phyloP scores from a whole-genome alignment of 495 filamentous ascomycete genomes.

The Trichoderma erinaceum region DNA sequence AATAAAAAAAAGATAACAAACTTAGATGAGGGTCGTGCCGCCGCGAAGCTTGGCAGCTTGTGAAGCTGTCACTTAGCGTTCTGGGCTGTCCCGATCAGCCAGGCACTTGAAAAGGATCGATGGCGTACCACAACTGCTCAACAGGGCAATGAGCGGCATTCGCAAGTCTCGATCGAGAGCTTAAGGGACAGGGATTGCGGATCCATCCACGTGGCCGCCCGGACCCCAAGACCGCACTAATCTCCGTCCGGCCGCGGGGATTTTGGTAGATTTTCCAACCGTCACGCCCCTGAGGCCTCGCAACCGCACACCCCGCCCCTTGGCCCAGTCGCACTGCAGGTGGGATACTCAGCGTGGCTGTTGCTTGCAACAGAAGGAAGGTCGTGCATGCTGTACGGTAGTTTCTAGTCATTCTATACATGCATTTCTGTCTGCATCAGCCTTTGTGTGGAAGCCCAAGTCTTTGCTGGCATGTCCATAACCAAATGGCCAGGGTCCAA shows the following conservation, averaged over 20 bases:
- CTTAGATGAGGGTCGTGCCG: not conserved
- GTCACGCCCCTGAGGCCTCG: not conserved
- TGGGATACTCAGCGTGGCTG: not conserved
- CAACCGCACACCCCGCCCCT: not conserved
- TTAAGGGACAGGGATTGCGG: not conserved
- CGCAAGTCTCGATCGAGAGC: slow-evolving; percentile 8
- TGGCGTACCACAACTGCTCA: not conserved
- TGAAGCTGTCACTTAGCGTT: not conserved
- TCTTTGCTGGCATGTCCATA: too few species aligned
- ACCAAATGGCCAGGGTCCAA: too few species aligned
- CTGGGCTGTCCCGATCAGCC: not conserved
- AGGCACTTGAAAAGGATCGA: not conserved
- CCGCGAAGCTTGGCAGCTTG: not conserved
- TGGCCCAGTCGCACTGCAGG: not conserved
- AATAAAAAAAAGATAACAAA: not conserved
- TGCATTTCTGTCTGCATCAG: too few species aligned
- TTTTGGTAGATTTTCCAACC: not conserved
- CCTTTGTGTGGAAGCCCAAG: too few species aligned
- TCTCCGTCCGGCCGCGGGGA: slow-evolving; percentile 24
- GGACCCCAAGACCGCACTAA: slow-evolving; percentile 35
- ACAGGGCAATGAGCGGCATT: not conserved
- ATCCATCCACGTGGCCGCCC: slow-evolving; percentile 36
- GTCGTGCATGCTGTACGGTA: too few species aligned
- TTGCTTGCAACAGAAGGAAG: too few species aligned
- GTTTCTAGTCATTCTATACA: too few species aligned